Evolutionary conservation across 139 green algal species (phyloP).

Genomic region (Chlamydomonas eustigma): DNA sequence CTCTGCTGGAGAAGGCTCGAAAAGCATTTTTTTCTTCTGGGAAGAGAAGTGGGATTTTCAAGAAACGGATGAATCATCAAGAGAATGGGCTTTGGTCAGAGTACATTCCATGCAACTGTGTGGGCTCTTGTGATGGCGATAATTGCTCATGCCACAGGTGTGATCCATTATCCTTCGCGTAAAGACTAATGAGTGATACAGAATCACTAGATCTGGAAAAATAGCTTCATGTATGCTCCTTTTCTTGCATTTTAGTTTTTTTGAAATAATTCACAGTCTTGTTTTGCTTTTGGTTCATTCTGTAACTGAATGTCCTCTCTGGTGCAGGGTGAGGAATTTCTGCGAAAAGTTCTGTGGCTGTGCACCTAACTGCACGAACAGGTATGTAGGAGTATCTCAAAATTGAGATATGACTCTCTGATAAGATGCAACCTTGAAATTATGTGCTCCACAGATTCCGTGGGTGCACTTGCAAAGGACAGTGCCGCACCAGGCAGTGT

Average conservation of each 20-base stretch:
- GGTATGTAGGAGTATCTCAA: neutral
- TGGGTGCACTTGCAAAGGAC: conserved; percentile 71
- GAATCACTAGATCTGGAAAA: too few species aligned
- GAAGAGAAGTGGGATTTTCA: neutral
- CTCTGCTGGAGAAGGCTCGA: too few species aligned
- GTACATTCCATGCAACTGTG: conserved; percentile 43
- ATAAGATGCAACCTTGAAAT: too few species aligned
- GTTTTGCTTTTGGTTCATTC: too few species aligned
- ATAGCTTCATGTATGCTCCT: too few species aligned
- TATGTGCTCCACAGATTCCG: conserved; percentile 62
- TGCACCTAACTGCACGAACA: neutral
- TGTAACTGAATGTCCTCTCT: too few species aligned
- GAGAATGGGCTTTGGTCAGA: conserved; percentile 21
- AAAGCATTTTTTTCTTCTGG: neutral
- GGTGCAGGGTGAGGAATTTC: conserved; percentile 45
- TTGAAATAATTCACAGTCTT: too few species aligned
- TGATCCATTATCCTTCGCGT: neutral
- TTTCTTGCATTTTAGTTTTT: too few species aligned
- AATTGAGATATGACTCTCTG: too few species aligned
- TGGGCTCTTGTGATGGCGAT: conserved; percentile 21
- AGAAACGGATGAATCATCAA: neutral
- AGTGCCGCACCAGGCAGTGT: conserved; percentile 56
- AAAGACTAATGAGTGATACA: too few species aligned
- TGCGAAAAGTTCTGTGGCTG: conserved; percentile 64
- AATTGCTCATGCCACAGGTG: conserved; percentile 43